Conservation (phyloP, 805 yeast genomes). For the Wickerhamiella azymoides region DNA sequence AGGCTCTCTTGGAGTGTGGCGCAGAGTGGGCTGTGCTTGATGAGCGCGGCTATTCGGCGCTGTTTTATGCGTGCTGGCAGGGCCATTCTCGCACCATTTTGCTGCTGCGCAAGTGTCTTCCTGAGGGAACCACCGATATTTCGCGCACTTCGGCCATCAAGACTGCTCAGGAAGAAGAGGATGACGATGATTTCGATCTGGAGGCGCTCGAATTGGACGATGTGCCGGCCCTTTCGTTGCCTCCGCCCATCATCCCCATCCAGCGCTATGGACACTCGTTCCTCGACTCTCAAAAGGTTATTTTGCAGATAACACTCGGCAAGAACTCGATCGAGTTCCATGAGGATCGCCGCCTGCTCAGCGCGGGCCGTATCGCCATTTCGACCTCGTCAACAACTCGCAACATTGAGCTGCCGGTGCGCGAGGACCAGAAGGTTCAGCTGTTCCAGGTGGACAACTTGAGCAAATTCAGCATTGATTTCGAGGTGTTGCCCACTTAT, state of each 20-base stretch:
- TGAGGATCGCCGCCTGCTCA: slow-evolving; percentile 25
- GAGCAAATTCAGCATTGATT: slow-evolving; percentile 60
- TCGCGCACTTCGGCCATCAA: slow-evolving; percentile 5
- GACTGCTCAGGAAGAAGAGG: slow-evolving; percentile 7
- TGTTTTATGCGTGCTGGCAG: slow-evolving; percentile 87
- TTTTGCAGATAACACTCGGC: slow-evolving; percentile 49
- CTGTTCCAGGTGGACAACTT: slow-evolving; percentile 76
- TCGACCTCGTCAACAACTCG: slow-evolving; percentile 65
- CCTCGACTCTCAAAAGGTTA: slow-evolving; percentile 66
- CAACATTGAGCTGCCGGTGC: slow-evolving; percentile 64
- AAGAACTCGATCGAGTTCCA: slow-evolving; percentile 32
- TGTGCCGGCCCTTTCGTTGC: slow-evolving; percentile 81
- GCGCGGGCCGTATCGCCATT: slow-evolving; percentile 55
- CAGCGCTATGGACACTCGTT: slow-evolving; percentile 93
- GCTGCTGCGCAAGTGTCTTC: slow-evolving; percentile 35
- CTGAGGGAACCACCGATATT: slow-evolving; percentile 14
- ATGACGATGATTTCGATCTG: slow-evolving; percentile 16
- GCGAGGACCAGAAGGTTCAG: slow-evolving; percentile 51
- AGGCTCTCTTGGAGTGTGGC: slow-evolving; percentile 54
- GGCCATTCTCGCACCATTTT: slow-evolving; percentile 78
- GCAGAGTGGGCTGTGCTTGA: slow-evolving; percentile 60
- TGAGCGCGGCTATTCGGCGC: slow-evolving; percentile 64
- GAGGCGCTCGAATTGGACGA: slow-evolving; percentile 37
- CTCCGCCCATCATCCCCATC: slow-evolving; percentile 92
- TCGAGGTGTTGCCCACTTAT: slow-evolving; percentile 86